A percentile compares a stretch with the other conserved stretches of the same genome.
Conservation (phyloP, 345 rosid genomes). For the Eucalyptus cladocalyx region DNA sequence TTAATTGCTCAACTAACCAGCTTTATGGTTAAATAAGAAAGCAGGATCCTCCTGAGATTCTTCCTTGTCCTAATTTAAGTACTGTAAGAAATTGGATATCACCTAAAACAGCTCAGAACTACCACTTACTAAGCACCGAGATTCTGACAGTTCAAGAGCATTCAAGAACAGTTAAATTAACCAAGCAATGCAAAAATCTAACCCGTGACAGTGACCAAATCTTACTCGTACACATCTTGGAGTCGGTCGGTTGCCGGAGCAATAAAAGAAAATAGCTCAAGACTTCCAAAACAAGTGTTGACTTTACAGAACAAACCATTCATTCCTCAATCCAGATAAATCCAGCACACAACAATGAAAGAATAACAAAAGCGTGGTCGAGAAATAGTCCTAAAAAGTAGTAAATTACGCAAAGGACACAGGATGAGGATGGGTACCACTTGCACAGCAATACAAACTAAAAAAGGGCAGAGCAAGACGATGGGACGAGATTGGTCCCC, state of each 20-base stretch:
- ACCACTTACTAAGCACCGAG: not conserved
- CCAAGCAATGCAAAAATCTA: not conserved
- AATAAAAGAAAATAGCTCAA: not conserved
- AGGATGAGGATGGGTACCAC: slow-evolving; percentile 52
- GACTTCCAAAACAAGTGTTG: not conserved
- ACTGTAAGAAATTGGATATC: not conserved
- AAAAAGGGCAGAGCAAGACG: not conserved
- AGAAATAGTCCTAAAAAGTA: not conserved
- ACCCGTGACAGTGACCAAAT: not conserved
- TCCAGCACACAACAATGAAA: not conserved
- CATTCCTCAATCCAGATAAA: not conserved
- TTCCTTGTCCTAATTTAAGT: not conserved
- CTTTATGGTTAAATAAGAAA: not conserved
- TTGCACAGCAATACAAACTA: slow-evolving; percentile 16
- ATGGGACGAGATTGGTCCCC: slow-evolving; percentile 26
- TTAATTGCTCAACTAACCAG: not conserved
- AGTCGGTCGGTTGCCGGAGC: not conserved
- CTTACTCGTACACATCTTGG: not conserved
- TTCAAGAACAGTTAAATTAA: not conserved
- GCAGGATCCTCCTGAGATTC: not conserved
- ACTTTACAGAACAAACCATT: not conserved
- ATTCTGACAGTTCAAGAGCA: not conserved
- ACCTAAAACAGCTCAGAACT: not conserved
- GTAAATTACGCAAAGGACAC: slow-evolving; percentile 14
- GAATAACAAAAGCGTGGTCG: not conserved